Evolutionary conservation across 169 alveolate species (phyloP).

Genomic region (Babesia gibsoni): DNA sequence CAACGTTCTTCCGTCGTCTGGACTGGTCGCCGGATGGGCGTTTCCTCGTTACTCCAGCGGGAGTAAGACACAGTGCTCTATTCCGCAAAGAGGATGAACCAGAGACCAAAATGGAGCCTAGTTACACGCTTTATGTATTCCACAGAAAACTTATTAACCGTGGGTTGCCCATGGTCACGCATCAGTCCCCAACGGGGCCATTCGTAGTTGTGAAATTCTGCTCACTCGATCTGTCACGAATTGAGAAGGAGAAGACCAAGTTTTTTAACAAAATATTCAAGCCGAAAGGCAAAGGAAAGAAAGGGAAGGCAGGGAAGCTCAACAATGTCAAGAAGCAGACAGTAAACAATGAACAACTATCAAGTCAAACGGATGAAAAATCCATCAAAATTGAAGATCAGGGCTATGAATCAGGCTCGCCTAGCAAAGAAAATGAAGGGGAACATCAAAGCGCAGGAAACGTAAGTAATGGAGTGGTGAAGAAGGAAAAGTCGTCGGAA

Average conservation of each 20-base stretch:
- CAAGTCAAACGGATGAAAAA: neutral
- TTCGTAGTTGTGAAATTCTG: slow-evolving; percentile 61
- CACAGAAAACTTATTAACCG: slow-evolving; percentile 48
- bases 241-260: slow-evolving; percentile 42
- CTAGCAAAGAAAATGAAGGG: no score
- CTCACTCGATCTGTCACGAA: slow-evolving; percentile 28
- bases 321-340: neutral
- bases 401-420: neutral
- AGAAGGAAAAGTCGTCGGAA: no score
- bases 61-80: slow-evolving; percentile 65
- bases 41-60: slow-evolving; percentile 84
- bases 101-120: slow-evolving; percentile 7
- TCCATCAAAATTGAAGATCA: neutral
- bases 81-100: slow-evolving; percentile 6
- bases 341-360: neutral
- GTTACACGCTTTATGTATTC: slow-evolving; percentile 54
- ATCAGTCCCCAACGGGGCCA: slow-evolving; percentile 67
- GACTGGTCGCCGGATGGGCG: slow-evolving; percentile 90
- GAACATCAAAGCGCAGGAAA: no score
- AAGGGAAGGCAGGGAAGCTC: neutral
- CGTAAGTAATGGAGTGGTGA: no score
- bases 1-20: slow-evolving; percentile 84
- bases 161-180: slow-evolving; percentile 66
- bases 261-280: slow-evolving; percentile 45
- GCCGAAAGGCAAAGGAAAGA: neutral